These are phyloP conservation scores for Rhododendron williamsianum DNA, from an alignment of 148 eudicot genomes.

Conservation along the genomic window DNA sequence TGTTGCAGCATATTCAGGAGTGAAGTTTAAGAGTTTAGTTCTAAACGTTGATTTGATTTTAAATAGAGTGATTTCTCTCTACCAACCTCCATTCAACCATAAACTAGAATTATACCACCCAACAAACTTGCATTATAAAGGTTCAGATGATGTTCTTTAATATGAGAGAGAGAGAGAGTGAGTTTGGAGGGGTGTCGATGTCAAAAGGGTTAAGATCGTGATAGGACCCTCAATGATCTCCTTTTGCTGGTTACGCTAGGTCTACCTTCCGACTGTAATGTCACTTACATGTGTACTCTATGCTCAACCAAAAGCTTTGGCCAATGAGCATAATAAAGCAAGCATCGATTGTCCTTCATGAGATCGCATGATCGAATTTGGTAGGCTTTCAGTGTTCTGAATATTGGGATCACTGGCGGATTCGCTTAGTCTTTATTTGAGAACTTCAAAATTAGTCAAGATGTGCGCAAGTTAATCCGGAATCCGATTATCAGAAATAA, in stretches of 20 bases:
- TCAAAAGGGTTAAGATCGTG: slow-evolving; percentile 13
- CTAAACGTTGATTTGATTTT: slow-evolving; percentile 3
- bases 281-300: not conserved
- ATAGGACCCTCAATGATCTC: slow-evolving; percentile 16
- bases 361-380: not conserved
- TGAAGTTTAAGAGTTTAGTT: slow-evolving; percentile 14
- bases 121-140: not conserved
- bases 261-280: not conserved
- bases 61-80: not conserved
- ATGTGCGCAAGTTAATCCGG: no score
- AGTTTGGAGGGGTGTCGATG: slow-evolving; percentile 12
- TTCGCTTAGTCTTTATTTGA: no score
- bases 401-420: no score
- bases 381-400: no score
- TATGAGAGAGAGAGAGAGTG: not conserved
- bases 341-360: not conserved
- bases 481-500: no score
- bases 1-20: not conserved
- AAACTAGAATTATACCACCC: not conserved
- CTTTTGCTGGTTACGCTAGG: slow-evolving; percentile 19
- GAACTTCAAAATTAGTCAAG: no score
- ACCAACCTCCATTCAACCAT: slow-evolving; percentile 17
- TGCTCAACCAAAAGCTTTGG: not conserved
- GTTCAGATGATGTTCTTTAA: not conserved
- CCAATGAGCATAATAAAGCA: not conserved